These are phyloP conservation scores for Hymenoscyphus albidus DNA, from an alignment of 2,329 filamentous ascomycete genomes.

Conservation along the genomic window DNA sequence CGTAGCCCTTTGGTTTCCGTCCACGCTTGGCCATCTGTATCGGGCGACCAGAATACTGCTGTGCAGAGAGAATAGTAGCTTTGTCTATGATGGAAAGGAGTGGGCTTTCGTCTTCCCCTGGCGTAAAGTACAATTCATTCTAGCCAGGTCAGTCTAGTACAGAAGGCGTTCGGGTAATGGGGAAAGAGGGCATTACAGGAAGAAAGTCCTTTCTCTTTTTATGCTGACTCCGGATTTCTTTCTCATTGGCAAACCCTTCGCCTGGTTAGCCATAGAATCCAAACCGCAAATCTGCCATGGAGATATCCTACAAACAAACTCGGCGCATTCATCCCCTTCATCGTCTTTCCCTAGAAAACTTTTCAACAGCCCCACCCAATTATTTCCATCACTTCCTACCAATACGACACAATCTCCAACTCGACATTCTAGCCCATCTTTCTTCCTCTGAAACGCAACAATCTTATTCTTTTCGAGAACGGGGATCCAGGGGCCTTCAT, in stretches of 20 bases:
- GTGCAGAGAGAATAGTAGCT: slow-evolving; percentile 71
- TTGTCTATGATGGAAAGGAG: slow-evolving; percentile 87
- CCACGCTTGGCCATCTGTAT: slow-evolving; percentile 69
- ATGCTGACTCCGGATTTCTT: slow-evolving; percentile 77
- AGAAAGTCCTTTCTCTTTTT: slow-evolving; percentile 80
- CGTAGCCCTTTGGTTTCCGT: slow-evolving; percentile 62
- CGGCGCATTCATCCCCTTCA: slow-evolving; percentile 73
- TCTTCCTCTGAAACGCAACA: slow-evolving; percentile 64
- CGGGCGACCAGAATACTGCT: slow-evolving; percentile 63
- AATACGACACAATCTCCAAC: slow-evolving; percentile 85
- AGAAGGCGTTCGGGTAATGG: slow-evolving; percentile 3
- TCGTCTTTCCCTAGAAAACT: slow-evolving; percentile 73
- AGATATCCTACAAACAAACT: slow-evolving; percentile 63
- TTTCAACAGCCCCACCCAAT: slow-evolving; percentile 88
- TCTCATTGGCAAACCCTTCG: slow-evolving; percentile 78
- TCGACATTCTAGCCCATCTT: slow-evolving; percentile 75
- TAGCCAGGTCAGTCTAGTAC: slow-evolving; percentile 35
- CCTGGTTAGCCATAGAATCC: slow-evolving; percentile 10
- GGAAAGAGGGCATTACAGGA: slow-evolving; percentile 46
- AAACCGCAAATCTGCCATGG: neutral
- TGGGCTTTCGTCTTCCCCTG: slow-evolving; percentile 82
- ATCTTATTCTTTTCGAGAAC: slow-evolving; percentile 64
- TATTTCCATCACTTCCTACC: slow-evolving; percentile 71
- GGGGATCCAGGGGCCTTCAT: slow-evolving; percentile 74
- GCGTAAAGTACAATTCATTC: slow-evolving; percentile 90